Percentiles rank a stretch among this genome's conserved stretches.
Conservation (phyloP, 202 grass and related monocot species). For the Hordeum pubiflorum region DNA sequence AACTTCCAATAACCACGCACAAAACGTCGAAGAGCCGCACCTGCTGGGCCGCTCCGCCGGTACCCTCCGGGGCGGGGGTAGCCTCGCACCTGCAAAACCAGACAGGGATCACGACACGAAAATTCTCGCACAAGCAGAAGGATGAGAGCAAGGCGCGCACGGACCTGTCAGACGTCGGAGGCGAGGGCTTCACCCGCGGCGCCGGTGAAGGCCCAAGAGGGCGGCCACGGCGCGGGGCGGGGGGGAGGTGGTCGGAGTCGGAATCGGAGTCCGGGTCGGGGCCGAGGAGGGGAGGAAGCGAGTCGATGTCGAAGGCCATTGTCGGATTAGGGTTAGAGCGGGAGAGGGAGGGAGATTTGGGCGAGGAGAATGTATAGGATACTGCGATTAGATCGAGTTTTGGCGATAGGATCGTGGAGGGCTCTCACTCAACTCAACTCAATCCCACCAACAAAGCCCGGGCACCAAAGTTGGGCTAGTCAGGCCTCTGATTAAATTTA, state of each 20-base stretch:
- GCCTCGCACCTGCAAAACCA: slow-evolving; percentile 27
- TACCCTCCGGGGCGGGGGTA: not conserved
- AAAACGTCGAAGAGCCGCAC: not conserved
- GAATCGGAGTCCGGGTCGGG: not conserved
- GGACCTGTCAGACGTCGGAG: not conserved
- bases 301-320: slow-evolving; percentile 18
- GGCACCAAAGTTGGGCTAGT: not conserved
- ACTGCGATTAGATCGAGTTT: not conserved
- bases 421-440: not conserved
- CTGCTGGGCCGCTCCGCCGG: not conserved
- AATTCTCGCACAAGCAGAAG: not conserved
- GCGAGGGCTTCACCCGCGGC: not conserved
- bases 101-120: not conserved
- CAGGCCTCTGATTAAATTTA: no score
- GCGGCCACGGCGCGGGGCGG: slow-evolving; percentile 28
- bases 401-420: not conserved
- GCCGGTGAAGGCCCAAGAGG: not conserved
- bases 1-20: not conserved
- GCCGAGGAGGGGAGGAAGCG: not conserved
- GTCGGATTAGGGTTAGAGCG: slow-evolving; percentile 35
- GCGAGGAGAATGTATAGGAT: not conserved
- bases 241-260: slow-evolving; percentile 36
- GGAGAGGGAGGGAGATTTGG: slow-evolving; percentile 12
- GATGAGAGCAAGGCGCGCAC: not conserved
- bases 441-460: no score